These are phyloP conservation scores for Rhynchospora pubera DNA, from an alignment of 176 grass and related monocot species.

Conservation along the genomic window DNA sequence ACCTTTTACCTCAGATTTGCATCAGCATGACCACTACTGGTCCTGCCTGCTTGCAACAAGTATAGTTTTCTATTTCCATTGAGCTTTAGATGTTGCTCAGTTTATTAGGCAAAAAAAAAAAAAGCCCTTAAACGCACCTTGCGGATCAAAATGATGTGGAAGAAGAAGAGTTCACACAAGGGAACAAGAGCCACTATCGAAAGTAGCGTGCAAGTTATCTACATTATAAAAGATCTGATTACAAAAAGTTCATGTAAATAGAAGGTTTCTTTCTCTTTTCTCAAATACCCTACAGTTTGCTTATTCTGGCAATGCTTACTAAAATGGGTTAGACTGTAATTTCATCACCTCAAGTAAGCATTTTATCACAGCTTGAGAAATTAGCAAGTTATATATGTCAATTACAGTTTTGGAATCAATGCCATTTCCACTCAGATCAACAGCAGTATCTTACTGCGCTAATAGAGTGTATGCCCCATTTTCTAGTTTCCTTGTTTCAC, in stretches of 20 bases:
- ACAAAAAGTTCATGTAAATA: background rate
- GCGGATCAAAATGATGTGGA: conserved; percentile 95
- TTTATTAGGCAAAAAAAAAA: background rate
- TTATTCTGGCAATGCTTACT: too few species aligned
- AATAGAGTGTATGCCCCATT: background rate
- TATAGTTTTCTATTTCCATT: background rate
- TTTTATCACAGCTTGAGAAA: background rate
- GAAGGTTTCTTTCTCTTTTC: background rate
- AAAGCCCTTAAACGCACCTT: conserved; percentile 44
- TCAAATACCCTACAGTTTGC: background rate
- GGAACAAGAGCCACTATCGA: conserved; percentile 80
- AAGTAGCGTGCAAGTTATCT: conserved; percentile 75
- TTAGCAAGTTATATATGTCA: background rate
- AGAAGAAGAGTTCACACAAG: conserved; percentile 96
- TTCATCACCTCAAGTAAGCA: too few species aligned
- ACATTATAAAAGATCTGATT: conserved; percentile 35
- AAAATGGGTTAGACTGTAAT: too few species aligned
- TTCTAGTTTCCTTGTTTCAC: background rate
- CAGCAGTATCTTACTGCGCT: background rate
- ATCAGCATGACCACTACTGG: background rate
- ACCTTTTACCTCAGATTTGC: background rate
- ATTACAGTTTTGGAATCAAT: conserved; percentile 2
- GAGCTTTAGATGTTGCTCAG: background rate
- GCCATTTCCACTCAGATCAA: background rate
- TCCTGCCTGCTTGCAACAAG: background rate